These are phyloP conservation scores for Pseudotsuga menziesii DNA, from an alignment of 75 land plant species.

Conservation along the genomic window DNA sequence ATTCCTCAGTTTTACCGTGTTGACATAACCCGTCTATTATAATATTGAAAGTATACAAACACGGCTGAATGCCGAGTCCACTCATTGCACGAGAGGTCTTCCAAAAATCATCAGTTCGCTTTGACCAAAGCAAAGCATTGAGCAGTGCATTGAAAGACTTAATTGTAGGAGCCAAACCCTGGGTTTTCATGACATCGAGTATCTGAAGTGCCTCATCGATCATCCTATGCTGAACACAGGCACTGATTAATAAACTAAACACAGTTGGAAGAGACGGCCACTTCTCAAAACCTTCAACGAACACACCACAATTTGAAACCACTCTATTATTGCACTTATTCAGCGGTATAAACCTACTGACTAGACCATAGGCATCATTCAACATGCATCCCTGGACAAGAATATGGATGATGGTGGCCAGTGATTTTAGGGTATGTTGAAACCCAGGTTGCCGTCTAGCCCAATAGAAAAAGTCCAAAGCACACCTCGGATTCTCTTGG, in stretches of 20 bases:
- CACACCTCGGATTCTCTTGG: conserved; percentile 20
- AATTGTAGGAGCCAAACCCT: conserved; percentile 40
- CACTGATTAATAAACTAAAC: conserved; percentile 50
- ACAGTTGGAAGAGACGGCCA: conserved; percentile 31
- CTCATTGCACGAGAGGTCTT: conserved; percentile 43
- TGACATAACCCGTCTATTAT: conserved; percentile 53
- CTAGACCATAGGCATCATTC: conserved; percentile 13
- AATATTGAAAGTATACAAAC: conserved; percentile 49
- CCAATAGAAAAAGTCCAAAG: conserved; percentile 43
- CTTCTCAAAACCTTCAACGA: conserved; percentile 22
- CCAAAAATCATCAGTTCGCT: conserved; percentile 22
- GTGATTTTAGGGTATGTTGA: conserved; percentile 30
- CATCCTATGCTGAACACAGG: conserved; percentile 32
- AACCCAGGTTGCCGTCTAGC: conserved; percentile 33
- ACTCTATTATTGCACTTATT: not conserved
- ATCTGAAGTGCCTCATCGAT: conserved; percentile 37
- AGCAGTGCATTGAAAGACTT: conserved; percentile 65
- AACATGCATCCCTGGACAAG: conserved; percentile 40
- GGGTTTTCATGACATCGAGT: conserved; percentile 41
- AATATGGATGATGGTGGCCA: conserved; percentile 32
- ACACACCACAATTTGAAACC: conserved; percentile 27
- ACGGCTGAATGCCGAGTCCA: conserved; percentile 17
- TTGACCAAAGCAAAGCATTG: conserved; percentile 29
- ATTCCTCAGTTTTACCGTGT: conserved; percentile 37
- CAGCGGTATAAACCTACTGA: conserved; percentile 15